Percentiles rank a stretch among this genome's conserved stretches.
These are phyloP conservation scores for Kurtzmaniella fragi DNA, from an alignment of 805 yeast species.

Conservation along the genomic window DNA sequence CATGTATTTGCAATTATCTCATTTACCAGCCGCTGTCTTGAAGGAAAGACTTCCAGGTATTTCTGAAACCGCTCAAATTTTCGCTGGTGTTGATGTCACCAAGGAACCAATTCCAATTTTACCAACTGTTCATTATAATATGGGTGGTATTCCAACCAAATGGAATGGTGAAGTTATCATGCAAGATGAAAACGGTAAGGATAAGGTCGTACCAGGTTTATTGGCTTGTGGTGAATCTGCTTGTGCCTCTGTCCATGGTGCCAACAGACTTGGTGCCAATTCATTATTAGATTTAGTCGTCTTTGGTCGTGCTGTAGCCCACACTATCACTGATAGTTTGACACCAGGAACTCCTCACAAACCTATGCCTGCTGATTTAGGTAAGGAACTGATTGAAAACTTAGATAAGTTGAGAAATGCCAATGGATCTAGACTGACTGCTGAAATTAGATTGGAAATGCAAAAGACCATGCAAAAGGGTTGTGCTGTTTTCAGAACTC, in stretches of 20 bases:
- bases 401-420: conserved; percentile 86
- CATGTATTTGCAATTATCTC: conserved; percentile 89
- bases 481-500: conserved; percentile 94
- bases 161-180: conserved; percentile 94
- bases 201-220: conserved; percentile 86
- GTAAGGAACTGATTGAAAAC: conserved; percentile 85
- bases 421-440: conserved; percentile 74
- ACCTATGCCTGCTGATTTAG: conserved; percentile 79
- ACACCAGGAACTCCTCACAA: conserved; percentile 86
- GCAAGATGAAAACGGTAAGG: conserved; percentile 80
- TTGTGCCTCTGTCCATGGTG: conserved; percentile 99
- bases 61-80: conserved; percentile 96
- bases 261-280: conserved; percentile 98
- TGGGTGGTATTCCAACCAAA: conserved; percentile 99
- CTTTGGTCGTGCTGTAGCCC: conserved; percentile 97
- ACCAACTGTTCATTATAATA: conserved; percentile 98
- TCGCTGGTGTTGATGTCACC: conserved; percentile 99
- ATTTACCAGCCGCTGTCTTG: conserved; percentile 85
- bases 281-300: conserved; percentile 94
- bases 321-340: conserved; percentile 78
- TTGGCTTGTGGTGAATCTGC: conserved; percentile 99
- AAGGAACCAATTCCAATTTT: conserved; percentile 98
- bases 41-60: conserved; percentile 98
- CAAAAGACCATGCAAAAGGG: conserved; percentile 95
- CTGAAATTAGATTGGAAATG: conserved; percentile 87